phyloP scores from a whole-genome alignment of 495 filamentous ascomycete species.

The Talaromyces adpressus region DNA sequence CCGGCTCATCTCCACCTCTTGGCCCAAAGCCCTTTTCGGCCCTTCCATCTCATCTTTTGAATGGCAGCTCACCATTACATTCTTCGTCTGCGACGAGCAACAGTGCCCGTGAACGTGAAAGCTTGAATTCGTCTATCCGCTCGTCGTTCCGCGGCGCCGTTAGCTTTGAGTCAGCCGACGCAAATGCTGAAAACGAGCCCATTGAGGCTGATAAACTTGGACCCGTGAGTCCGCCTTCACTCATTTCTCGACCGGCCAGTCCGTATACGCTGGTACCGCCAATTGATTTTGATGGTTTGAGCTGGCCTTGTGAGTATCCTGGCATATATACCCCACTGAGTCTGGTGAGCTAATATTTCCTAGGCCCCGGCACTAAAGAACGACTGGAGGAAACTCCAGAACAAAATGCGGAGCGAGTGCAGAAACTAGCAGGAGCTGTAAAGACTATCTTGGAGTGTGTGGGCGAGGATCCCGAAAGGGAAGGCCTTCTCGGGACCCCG shows the following conservation, averaged over 20 bases:
- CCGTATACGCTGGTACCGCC: constrained; percentile 58
- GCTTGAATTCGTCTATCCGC: constrained; percentile 44
- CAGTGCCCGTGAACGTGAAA: constrained; percentile 42
- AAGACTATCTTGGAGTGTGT: constrained; percentile 90
- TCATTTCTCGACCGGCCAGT: constrained; percentile 46
- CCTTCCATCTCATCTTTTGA: constrained; percentile 41
- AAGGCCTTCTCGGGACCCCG: constrained; percentile 82
- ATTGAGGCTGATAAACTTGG: constrained; percentile 47
- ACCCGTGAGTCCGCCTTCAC: constrained; percentile 38
- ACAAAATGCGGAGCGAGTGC: constrained; percentile 60
- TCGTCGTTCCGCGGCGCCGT: constrained; percentile 41
- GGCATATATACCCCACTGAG: background rate
- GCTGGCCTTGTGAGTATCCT: constrained; percentile 58
- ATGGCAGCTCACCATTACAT: constrained; percentile 39
- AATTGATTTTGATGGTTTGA: constrained; percentile 64
- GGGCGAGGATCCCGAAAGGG: constrained; percentile 89
- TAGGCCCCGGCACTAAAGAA: constrained; percentile 72
- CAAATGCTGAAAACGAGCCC: background rate
- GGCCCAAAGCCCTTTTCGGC: constrained; percentile 37
- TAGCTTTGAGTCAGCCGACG: constrained; percentile 25
- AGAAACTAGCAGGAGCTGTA: constrained; percentile 78
- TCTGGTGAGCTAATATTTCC: constrained; percentile 8
- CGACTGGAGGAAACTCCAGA: constrained; percentile 72
- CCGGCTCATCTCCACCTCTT: constrained; percentile 29
- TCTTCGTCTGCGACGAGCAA: constrained; percentile 23